Conservation (phyloP, 768 basidiomycete genomes). For the Hortiboletus flavorubellus region DNA sequence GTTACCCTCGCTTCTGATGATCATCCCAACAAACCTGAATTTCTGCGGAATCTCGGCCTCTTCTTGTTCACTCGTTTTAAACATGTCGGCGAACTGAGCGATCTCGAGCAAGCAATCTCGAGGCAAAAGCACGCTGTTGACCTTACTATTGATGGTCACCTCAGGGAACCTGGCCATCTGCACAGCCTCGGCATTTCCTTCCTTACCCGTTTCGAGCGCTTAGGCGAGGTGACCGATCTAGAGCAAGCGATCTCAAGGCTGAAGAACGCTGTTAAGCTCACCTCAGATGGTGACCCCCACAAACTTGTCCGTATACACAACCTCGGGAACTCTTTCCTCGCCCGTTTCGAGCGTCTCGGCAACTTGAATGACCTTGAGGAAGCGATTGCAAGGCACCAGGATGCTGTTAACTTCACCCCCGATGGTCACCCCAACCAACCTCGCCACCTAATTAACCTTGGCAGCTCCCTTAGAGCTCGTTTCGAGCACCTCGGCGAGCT, state of each 20-base stretch:
- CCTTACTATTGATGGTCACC: background rate
- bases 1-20: background rate
- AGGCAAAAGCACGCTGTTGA: background rate
- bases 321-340: background rate
- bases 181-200: background rate
- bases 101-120: slow-evolving; percentile 1
- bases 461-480: background rate
- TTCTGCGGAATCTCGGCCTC: background rate
- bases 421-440: slow-evolving; percentile 1
- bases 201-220: background rate
- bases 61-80: background rate
- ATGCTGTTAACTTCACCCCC: background rate
- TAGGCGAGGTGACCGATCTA: background rate
- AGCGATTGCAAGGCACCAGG: background rate
- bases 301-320: background rate
- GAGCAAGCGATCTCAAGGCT: background rate
- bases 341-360: background rate
- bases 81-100: background rate
- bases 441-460: background rate
- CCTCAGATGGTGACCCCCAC: background rate
- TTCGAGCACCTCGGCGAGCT: background rate
- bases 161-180: background rate
- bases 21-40: background rate
- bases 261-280: background rate
- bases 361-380: background rate